Evolutionary conservation across 441 rosid species (phyloP).

Genomic region (Iberis amara): DNA sequence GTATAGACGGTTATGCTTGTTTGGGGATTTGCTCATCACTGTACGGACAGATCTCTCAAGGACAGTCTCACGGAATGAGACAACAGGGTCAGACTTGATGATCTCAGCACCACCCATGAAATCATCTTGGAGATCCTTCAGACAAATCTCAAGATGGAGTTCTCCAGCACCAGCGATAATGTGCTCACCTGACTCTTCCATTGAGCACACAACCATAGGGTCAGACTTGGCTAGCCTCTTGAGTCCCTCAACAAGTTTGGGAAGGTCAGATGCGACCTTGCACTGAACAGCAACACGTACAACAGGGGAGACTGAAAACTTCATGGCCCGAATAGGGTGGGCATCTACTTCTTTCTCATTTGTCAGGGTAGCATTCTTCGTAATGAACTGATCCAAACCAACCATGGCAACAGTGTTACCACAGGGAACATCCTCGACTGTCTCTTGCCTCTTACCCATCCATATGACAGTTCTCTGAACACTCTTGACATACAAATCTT

Average conservation of each 20-base stretch:
- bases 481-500: conserved; percentile 32
- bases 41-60: conserved; percentile 29
- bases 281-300: conserved; percentile 36
- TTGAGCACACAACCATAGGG: conserved; percentile 35
- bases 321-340: conserved; percentile 37
- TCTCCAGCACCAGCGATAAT: conserved; percentile 39
- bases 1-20: conserved; percentile 38
- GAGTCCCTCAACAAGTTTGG: conserved; percentile 35
- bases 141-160: conserved; percentile 32
- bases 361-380: conserved; percentile 32
- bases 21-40: conserved; percentile 34
- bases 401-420: conserved; percentile 38
- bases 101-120: conserved; percentile 39
- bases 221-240: conserved; percentile 36
- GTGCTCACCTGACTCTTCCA: conserved; percentile 34
- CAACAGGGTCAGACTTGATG: conserved; percentile 33
- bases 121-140: conserved; percentile 36
- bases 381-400: conserved; percentile 36
- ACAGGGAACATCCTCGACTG: conserved; percentile 37
- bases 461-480: conserved; percentile 37
- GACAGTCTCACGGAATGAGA: conserved; percentile 36
- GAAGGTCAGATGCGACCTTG: conserved; percentile 33
- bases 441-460: conserved; percentile 38
- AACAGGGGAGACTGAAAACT: conserved; percentile 34
- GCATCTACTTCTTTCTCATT: conserved; percentile 40